Conservation (phyloP, 805 yeast species). For the Pichia occidentalis region DNA sequence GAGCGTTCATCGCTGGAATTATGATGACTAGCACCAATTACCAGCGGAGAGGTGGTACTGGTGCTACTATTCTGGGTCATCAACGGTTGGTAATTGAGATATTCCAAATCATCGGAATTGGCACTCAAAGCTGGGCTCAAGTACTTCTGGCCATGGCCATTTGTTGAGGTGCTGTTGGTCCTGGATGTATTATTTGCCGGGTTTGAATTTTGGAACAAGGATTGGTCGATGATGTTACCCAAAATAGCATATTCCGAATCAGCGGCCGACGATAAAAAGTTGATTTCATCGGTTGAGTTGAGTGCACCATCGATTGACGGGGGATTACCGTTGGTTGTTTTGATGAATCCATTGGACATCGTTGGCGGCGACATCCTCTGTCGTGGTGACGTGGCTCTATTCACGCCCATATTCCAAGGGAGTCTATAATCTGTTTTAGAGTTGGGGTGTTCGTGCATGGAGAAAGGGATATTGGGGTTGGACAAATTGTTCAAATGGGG, state of each 20-base stretch:
- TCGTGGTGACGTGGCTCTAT: too few relatives aligned
- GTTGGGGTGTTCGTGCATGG: too few relatives aligned
- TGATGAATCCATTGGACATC: slow-evolving; percentile 20
- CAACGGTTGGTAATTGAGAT: slow-evolving; percentile 22
- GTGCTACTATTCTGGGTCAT: slow-evolving; percentile 12
- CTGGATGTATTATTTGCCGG: slow-evolving; percentile 12
- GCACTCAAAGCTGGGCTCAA: slow-evolving; percentile 33
- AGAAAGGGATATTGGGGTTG: too few relatives aligned
- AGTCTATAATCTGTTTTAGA: too few relatives aligned
- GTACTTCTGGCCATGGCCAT: slow-evolving; percentile 8
- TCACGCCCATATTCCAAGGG: too few relatives aligned
- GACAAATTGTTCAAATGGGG: too few relatives aligned
- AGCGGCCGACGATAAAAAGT: slow-evolving; percentile 64
- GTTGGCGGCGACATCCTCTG: too few relatives aligned
- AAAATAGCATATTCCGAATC: slow-evolving; percentile 66
- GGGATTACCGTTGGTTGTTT: background rate
- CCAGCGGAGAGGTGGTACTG: slow-evolving; percentile 3
- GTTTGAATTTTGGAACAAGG: slow-evolving; percentile 19
- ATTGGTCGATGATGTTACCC: slow-evolving; percentile 56
- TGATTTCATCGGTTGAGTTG: slow-evolving; percentile 18
- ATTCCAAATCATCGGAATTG: slow-evolving; percentile 27
- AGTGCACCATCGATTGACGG: background rate
- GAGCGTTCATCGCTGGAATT: slow-evolving; percentile 1
- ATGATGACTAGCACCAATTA: slow-evolving; percentile 2
- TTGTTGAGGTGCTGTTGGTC: slow-evolving; percentile 1